These are phyloP conservation scores for Populus pruinosa DNA, from an alignment of 345 rosid species.

Conservation along the genomic window DNA sequence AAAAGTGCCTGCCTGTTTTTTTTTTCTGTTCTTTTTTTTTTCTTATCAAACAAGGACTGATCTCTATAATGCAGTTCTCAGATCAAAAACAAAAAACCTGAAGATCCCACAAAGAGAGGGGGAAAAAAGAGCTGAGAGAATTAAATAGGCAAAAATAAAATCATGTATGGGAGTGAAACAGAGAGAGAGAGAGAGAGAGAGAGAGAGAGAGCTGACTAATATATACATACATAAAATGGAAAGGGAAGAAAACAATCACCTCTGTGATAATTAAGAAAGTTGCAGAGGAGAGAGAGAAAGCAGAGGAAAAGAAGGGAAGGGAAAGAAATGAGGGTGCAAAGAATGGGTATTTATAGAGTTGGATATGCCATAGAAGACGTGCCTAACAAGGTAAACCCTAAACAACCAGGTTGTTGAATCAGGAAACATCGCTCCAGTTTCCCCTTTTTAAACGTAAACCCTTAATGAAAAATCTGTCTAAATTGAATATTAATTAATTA, in stretches of 20 bases:
- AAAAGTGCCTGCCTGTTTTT: neutral
- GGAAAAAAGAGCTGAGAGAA: neutral
- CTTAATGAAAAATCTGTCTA: neutral
- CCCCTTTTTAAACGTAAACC: neutral
- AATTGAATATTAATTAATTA: neutral
- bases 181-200: neutral
- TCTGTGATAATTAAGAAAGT: neutral
- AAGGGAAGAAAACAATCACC: neutral
- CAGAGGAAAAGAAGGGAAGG: conserved; percentile 20
- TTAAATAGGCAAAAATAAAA: neutral
- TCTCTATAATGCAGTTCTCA: conserved; percentile 12
- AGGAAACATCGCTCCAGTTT: conserved; percentile 22
- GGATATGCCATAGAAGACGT: conserved; percentile 39
- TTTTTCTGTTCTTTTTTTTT: neutral
- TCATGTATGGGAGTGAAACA: neutral
- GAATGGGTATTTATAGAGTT: conserved; percentile 58
- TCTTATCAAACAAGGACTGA: conserved; percentile 9
- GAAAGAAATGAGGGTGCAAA: conserved; percentile 11
- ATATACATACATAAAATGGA: neutral
- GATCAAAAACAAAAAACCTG: neutral
- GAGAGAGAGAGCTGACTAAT: neutral
- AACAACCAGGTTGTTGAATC: conserved; percentile 20
- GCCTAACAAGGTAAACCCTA: conserved; percentile 50
- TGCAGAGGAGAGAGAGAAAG: neutral
- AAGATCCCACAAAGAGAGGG: conserved; percentile 1